Evolutionary conservation across 495 filamentous ascomycete genomes (phyloP).

Genomic region (Xylaria castorea): DNA sequence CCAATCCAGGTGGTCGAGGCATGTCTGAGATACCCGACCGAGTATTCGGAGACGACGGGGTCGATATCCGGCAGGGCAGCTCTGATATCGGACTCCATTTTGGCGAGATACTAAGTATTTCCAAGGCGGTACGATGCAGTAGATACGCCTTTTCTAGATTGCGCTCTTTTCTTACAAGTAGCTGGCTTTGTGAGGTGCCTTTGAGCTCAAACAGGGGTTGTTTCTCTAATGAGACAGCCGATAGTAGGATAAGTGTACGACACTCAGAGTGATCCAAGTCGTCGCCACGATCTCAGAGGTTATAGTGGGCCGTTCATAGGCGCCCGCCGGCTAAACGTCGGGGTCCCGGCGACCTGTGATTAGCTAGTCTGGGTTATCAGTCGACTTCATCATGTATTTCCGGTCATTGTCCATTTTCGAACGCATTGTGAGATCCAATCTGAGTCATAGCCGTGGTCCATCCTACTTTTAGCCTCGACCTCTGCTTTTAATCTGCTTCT

Average conservation of each 20-base stretch:
- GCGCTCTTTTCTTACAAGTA: not conserved
- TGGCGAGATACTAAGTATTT: not conserved
- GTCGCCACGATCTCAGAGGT: not conserved
- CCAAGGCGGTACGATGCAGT: not conserved
- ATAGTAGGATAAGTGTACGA: not conserved
- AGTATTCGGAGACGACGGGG: slow-evolving; percentile 89
- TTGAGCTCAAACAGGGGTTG: not conserved
- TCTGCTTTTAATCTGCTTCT: not conserved
- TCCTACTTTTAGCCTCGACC: no score
- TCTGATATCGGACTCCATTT: slow-evolving; percentile 92
- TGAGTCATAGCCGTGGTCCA: not conserved
- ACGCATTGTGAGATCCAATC: not conserved
- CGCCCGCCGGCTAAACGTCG: slow-evolving; percentile 2
- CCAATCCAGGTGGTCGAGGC: slow-evolving; percentile 82
- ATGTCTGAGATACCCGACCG: slow-evolving; percentile 91
- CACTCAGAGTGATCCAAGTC: not conserved
- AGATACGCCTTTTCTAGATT: not conserved
- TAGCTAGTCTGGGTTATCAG: no score
- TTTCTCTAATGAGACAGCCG: not conserved
- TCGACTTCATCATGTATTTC: no score
- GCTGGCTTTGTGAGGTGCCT: not conserved
- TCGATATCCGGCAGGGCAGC: slow-evolving; percentile 87
- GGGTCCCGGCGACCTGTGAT: not conserved
- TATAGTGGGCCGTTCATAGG: not conserved
- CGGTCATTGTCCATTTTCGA: no score